phyloP scores from a whole-genome alignment of 108 stramenopile genomes.

The Phaeodactylum tricornutum region DNA sequence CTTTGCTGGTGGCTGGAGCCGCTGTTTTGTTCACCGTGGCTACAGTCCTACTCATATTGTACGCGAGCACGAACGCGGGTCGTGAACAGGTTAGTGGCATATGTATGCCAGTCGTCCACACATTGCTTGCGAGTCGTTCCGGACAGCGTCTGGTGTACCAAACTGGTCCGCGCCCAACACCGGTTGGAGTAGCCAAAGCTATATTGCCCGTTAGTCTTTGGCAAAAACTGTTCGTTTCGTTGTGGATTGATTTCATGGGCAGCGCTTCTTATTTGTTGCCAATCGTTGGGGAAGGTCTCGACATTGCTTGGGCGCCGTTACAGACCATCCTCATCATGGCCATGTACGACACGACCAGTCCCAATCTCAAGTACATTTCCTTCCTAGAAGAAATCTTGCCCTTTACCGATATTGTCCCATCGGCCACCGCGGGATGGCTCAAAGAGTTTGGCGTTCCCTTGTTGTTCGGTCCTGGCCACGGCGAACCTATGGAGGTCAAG shows the following conservation, averaged over 20 bases:
- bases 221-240: conserved; percentile 47
- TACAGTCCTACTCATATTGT: conserved; percentile 15
- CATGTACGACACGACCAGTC: conserved; percentile 69
- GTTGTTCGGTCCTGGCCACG: not conserved
- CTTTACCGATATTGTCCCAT: conserved; percentile 88
- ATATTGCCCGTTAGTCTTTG: conserved; percentile 53
- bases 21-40: conserved; percentile 6
- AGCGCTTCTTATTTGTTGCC: conserved; percentile 71
- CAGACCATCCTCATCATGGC: conserved; percentile 75
- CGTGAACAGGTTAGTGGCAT: conserved; percentile 26
- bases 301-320: conserved; percentile 86
- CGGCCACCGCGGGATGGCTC: conserved; percentile 83
- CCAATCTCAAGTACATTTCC: conserved; percentile 66
- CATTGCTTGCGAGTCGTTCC: conserved; percentile 35
- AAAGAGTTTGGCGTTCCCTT: conserved; percentile 43
- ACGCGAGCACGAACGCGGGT: conserved; percentile 46
- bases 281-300: conserved; percentile 77
- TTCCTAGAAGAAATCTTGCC: conserved; percentile 85
- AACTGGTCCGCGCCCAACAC: conserved; percentile 71
- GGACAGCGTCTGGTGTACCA: conserved; percentile 68
- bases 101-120: conserved; percentile 31
- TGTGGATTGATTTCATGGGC: conserved; percentile 79
- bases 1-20: conserved; percentile 23
- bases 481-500: too few species aligned
- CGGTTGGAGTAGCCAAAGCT: conserved; percentile 37